Evolutionary conservation across 140 eudicot species (phyloP), one percentile per base, ranked within the genome.

Genomic region (Oenanthe javanica): DNA sequence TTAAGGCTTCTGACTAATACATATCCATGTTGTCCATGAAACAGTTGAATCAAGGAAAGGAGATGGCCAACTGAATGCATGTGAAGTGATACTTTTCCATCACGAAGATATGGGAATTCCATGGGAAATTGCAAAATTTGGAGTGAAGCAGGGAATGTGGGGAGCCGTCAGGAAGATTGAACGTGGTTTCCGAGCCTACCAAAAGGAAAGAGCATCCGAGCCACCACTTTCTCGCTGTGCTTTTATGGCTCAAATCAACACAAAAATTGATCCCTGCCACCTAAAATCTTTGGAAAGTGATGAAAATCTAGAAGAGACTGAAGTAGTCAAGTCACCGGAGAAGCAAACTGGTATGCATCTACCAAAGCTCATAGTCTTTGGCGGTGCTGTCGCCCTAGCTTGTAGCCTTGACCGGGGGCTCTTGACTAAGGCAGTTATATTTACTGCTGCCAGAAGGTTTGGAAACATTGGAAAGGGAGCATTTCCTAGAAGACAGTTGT

Each of bases 41-140:
- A 72, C 90, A 92, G 97, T 88, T 63, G 87, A 78, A 77, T 91
- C 98, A 57, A 87, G 84, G 83, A 85, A 86, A 84, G 91, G 89
- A 21, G 83, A 72, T 19, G 77, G 87, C 48, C 83, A 86, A 72
- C 78, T 84, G 70, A 86, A 86, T 38, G 95, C 98, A 14, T 85
- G 93, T 82, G 98, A 93, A 79, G 98, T 93, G 54, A 69, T 84
- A 43, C 91, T 93, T 80, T 91, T 91, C 86, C 97, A 93, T 81
- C 86, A 91, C 15, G 98, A 93, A 81, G 97, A 93, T 85, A 93
- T 93, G 98, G 97, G 98, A 69, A 91, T 93, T 72, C 95, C 98
- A 19, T 87, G 97, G 95, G 98, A 91, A 80, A 86, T 93, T 13
- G 98, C 97, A 7, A 93, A 91, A 80, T 83, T 91, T 81, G 98